These are phyloP conservation scores for Lipomyces anomalus DNA, from an alignment of 805 yeast genomes.

Conservation along the genomic window DNA sequence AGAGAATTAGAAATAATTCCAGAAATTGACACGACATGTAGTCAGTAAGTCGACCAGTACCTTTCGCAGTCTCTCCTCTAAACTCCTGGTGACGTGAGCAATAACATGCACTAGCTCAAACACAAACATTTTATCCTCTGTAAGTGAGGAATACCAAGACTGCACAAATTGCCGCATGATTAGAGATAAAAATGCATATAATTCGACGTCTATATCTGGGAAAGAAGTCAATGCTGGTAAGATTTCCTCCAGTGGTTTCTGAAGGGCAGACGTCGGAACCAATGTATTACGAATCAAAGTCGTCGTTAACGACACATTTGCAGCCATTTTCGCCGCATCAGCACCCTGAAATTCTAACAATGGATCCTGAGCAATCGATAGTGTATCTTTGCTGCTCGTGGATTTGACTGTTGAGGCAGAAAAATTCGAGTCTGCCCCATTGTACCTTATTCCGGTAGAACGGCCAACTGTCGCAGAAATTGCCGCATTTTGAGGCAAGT, in stretches of 20 bases:
- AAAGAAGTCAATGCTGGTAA: conserved; percentile 23
- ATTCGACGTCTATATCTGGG: conserved; percentile 39
- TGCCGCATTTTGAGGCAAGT: too few relatives aligned
- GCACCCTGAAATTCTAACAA: too few relatives aligned
- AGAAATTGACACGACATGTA: too few relatives aligned
- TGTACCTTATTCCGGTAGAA: too few relatives aligned
- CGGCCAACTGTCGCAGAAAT: too few relatives aligned
- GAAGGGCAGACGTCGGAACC: conserved; percentile 19
- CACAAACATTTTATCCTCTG: conserved; percentile 41
- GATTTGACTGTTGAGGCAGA: too few relatives aligned
- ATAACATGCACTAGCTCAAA: conserved; percentile 38
- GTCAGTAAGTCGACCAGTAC: not conserved
- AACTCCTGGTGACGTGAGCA: conserved; percentile 38
- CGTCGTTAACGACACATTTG: conserved; percentile 3
- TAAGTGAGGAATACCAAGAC: conserved; percentile 41
- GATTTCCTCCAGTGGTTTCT: conserved; percentile 14
- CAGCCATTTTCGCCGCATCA: not conserved
- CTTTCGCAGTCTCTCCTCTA: conserved; percentile 33
- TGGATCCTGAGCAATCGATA: too few relatives aligned
- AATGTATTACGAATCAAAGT: conserved; percentile 18
- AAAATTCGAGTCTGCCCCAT: too few relatives aligned
- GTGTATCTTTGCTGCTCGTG: too few relatives aligned
- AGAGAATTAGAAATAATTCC: too few relatives aligned
- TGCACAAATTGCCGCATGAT: conserved; percentile 44
- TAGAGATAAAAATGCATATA: conserved; percentile 45